Base-by-base conservation (phyloP, 495 filamentous ascomycete species). In the Niebla homalea region DNA sequence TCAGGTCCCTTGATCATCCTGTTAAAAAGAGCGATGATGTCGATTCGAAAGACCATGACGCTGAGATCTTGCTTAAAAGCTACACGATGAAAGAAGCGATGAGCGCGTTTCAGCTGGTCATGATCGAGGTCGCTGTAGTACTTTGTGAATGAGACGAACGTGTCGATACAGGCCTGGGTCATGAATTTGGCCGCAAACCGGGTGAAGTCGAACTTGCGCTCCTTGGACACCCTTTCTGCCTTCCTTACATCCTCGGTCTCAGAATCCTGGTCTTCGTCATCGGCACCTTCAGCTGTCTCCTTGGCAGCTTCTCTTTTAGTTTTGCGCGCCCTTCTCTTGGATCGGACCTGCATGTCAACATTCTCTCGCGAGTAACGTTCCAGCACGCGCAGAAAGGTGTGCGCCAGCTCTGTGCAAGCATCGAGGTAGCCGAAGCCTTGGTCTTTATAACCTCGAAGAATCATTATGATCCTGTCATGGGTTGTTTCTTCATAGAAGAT, bases 401-500 rank as follows among this genome's bases (percentile, higher is more conserved):
- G 88, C 1, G 81, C 72, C 40, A 97, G 80, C 58, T 99, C 89
- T 12, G 92, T 99, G 55, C 79, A 83, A 18, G 90, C 83, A 67
- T 99, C 87, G 7, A 99, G 72, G 52, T 94, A 97, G 36, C 87
- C 85, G 55, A 96, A 93, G 0, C 87, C 86, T 66, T 97, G 93
- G 46, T 90, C 85, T 55, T 90, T 95, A 64, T 89, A 97, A 16
- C 77, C 78, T 54, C 85, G 73, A 0, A 87, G 70, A 29, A 95
- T 85, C 39, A 79, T 73, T 21, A 92, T 70, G 19, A 97, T 76
- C 6, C 85, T 72, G 53, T 97, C 90, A 59, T 97, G 85, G 0
- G 89, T 96, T 0, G 83, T 81, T 58, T 97, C 89, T 64, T 99
- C 93, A 67, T 99, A 97, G 63, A 99, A 99, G 1, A 99, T 87